These are phyloP conservation scores for Trametes maxima DNA, from an alignment of 768 basidiomycete species.

Conservation along the genomic window DNA sequence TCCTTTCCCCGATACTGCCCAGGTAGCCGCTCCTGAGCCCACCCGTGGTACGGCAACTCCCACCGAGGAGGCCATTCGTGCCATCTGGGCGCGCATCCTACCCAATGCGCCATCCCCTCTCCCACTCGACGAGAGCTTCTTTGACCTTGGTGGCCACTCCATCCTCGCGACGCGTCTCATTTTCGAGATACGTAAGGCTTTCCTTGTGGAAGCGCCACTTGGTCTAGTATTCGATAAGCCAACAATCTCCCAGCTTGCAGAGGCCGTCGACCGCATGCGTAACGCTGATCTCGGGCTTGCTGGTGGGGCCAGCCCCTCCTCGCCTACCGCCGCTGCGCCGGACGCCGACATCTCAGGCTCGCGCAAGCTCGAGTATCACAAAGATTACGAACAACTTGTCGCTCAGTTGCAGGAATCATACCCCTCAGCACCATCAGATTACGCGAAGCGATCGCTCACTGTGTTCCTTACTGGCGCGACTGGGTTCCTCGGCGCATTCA, in stretches of 20 bases:
- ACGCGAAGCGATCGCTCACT: slow-evolving; percentile 56
- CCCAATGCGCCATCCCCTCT: slow-evolving; percentile 78
- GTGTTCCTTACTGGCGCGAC: slow-evolving; percentile 97
- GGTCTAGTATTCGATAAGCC: slow-evolving; percentile 91
- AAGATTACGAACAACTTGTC: slow-evolving; percentile 71
- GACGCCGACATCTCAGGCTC: slow-evolving; percentile 1
- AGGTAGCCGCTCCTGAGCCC: slow-evolving; percentile 51
- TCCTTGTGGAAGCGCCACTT: slow-evolving; percentile 88
- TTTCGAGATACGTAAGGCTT: slow-evolving; percentile 92
- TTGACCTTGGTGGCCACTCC: slow-evolving; percentile 97
- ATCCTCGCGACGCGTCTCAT: slow-evolving; percentile 96
- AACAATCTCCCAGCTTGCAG: slow-evolving; percentile 77
- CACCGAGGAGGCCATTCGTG: slow-evolving; percentile 79
- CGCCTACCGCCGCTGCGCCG: neutral
- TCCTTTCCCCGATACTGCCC: slow-evolving; percentile 96
- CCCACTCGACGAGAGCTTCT: slow-evolving; percentile 92
- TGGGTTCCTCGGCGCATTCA: slow-evolving; percentile 94
- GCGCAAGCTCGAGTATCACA: slow-evolving; percentile 62
- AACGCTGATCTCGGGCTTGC: slow-evolving; percentile 81
- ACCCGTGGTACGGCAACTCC: slow-evolving; percentile 47
- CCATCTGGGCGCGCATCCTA: slow-evolving; percentile 84
- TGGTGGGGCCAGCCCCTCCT: slow-evolving; percentile 16
- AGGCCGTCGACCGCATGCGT: slow-evolving; percentile 72
- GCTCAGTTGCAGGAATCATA: slow-evolving; percentile 63
- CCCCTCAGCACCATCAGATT: slow-evolving; percentile 58